phyloP scores from a whole-genome alignment of 495 filamentous ascomycete genomes.

The Penicillium herquei region DNA sequence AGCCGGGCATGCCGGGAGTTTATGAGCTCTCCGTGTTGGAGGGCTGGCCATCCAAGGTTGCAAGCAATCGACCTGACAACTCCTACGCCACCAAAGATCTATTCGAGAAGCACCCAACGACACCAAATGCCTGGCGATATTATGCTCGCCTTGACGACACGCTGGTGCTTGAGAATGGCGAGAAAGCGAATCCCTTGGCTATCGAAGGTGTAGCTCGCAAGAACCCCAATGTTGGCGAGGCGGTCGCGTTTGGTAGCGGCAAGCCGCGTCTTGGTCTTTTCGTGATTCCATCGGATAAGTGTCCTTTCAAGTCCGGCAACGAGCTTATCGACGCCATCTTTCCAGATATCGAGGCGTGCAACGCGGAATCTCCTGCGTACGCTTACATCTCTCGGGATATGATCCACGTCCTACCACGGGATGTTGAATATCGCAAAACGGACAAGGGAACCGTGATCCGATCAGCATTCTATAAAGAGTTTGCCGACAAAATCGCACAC shows the following conservation, averaged over 20 bases:
- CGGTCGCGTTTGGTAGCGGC: constrained; percentile 29
- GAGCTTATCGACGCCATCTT: constrained; percentile 27
- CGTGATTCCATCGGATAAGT: constrained; percentile 28
- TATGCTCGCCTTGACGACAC: constrained; percentile 34
- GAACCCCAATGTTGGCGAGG: constrained; percentile 17
- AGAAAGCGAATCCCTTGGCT: constrained; percentile 39
- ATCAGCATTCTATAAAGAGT: constrained; percentile 14
- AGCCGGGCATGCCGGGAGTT: constrained; percentile 36
- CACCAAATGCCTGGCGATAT: constrained; percentile 27
- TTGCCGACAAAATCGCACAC: constrained; percentile 15
- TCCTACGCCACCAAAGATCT: constrained; percentile 60
- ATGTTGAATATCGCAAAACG: constrained; percentile 50
- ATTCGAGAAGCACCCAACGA: constrained; percentile 39
- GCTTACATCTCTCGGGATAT: constrained; percentile 19
- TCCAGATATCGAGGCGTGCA: constrained; percentile 45
- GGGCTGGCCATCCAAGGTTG: constrained; percentile 61
- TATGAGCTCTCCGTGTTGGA: constrained; percentile 56
- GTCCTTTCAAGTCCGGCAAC: background rate
- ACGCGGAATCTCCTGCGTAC: constrained; percentile 32
- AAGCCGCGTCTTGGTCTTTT: constrained; percentile 27
- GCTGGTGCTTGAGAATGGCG: constrained; percentile 38
- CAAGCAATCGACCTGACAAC: constrained; percentile 54
- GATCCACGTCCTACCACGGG: constrained; percentile 30
- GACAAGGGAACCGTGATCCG: constrained; percentile 48
- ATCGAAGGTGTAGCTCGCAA: constrained; percentile 25